phyloP scores from a whole-genome alignment of 306 rosid species.

The Astragalus membranaceus region DNA sequence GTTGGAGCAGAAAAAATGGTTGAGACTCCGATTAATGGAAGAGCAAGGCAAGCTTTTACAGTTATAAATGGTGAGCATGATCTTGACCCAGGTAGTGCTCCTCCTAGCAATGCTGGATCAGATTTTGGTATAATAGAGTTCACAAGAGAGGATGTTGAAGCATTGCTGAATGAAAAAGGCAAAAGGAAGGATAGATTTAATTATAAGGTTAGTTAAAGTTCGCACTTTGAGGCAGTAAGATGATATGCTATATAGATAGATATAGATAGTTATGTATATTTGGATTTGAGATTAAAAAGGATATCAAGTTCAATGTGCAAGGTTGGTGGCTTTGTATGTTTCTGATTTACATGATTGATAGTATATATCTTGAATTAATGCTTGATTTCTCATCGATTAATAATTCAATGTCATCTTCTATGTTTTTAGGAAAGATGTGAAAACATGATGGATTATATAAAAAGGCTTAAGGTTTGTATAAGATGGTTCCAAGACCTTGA shows the following conservation, averaged over 20 bases:
- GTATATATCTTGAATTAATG: background rate
- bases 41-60: conserved; percentile 53
- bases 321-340: background rate
- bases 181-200: conserved; percentile 86
- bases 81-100: conserved; percentile 59
- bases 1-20: conserved; percentile 55
- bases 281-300: conserved; percentile 8
- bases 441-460: conserved; percentile 74
- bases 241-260: background rate
- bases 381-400: background rate
- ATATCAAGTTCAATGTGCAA: background rate
- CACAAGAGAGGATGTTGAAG: conserved; percentile 88
- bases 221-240: no score
- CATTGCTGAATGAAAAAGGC: conserved; percentile 69
- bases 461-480: conserved; percentile 80
- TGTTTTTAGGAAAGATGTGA: conserved; percentile 85
- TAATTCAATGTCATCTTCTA: background rate
- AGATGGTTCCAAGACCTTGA: conserved; percentile 98
- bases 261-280: background rate
- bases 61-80: conserved; percentile 74
- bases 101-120: conserved; percentile 87
- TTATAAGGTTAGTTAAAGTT: conserved; percentile 65
- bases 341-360: background rate
- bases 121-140: conserved; percentile 80
- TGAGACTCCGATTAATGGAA: conserved; percentile 71